Conservation (phyloP, 1,284 basidiomycete genomes). For the Rhizoctonia solani region DNA sequence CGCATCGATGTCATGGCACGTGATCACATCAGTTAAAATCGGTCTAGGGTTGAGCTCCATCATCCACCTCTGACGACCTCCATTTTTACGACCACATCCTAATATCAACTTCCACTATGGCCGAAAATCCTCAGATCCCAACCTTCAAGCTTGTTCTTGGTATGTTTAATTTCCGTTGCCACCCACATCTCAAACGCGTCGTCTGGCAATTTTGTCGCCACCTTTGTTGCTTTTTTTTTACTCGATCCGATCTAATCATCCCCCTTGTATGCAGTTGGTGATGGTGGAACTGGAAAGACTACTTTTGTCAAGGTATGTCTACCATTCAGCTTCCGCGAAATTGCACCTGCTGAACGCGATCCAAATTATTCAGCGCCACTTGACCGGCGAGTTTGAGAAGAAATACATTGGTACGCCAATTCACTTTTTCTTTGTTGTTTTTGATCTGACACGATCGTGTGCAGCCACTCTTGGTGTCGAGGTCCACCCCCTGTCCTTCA, state of each 20-base stretch:
- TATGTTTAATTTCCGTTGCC: slow-evolving; percentile 51
- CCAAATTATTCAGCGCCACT: slow-evolving; percentile 73
- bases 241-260: slow-evolving; percentile 38
- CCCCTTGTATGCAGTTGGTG: slow-evolving; percentile 69
- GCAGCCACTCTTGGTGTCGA: slow-evolving; percentile 98
- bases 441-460: slow-evolving; percentile 33
- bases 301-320: slow-evolving; percentile 90
- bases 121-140: slow-evolving; percentile 55
- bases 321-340: neutral
- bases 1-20: neutral
- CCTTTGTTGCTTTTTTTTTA: slow-evolving; percentile 37
- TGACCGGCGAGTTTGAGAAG: slow-evolving; percentile 99
- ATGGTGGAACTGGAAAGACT: slow-evolving; percentile 98
- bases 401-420: slow-evolving; percentile 90
- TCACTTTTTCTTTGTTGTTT: neutral
- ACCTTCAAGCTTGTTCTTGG: slow-evolving; percentile 99
- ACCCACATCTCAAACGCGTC: slow-evolving; percentile 1
- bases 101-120: slow-evolving; percentile 33
- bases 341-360: slow-evolving; percentile 20
- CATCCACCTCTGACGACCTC: slow-evolving; percentile 36
- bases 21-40: slow-evolving; percentile 24
- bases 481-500: slow-evolving; percentile 94
- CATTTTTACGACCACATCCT: slow-evolving; percentile 29
- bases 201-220: slow-evolving; percentile 35
- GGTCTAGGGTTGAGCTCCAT: slow-evolving; percentile 31